Base-by-base conservation (phyloP, 2,329 filamentous ascomycete species). In the Colletotrichum sp. region DNA sequence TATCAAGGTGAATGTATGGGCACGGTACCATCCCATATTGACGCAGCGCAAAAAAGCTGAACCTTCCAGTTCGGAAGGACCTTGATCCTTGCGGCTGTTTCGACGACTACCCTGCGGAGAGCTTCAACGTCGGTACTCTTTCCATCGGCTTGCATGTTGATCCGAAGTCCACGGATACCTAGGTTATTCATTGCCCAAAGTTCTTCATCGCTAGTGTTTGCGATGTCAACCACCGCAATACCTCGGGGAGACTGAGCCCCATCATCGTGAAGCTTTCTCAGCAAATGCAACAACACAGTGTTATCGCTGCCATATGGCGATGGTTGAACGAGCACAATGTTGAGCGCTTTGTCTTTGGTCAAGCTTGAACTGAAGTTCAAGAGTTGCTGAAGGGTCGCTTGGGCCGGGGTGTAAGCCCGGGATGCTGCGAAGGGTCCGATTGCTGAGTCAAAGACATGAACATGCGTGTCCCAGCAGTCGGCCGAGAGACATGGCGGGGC, bases 381-480 rank as follows among this genome's bases (percentile, higher is more conserved):
- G 0, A 76, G 64, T 7, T 71, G 43, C 1, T 18, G 21, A 1
- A 62, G 58, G 10, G 72, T 63, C 1, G 75, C 72, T 5, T 75
- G 55, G 7, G 67, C 72, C 7, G 75, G 75, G 4, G 75, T 75
- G 26, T 77, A 77, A 4, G 75, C 65, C 18, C 63, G 61, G 1
- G 26, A 61, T 9, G 72, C 18, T 9, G 56, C 63, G 12, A 71
- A 77, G 6, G 72, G 58, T 8, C 75, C 75, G 5, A 77, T 26
- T 10, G 16, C 7, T 2, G 72, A 65, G 36, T 77, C 73, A 38
- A 77, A 77, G 7, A 75, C 64, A 34, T 77, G 75, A 2, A 77
- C 75, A n/a, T 77, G 75, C 21, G 75, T 75, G 30, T 77, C 75
- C 56, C 59, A 75, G 4, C 58, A 30, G 2, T 62, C 69, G 8